phyloP scores from a whole-genome alignment of 345 rosid genomes.

The Euphorbia tirucalli region DNA sequence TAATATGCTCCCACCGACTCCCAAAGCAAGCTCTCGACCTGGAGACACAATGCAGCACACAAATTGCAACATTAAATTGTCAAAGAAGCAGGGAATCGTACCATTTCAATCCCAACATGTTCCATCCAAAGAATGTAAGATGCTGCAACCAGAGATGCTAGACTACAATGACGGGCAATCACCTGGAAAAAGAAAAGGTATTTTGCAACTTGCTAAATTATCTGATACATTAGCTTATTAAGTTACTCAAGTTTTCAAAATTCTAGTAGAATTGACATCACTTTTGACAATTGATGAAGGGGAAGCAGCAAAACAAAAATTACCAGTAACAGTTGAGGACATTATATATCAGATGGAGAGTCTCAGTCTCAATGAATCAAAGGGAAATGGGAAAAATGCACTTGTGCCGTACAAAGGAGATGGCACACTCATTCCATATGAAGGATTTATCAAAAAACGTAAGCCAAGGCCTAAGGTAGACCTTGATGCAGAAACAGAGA shows the following conservation, averaged over 20 bases:
- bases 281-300: constrained; percentile 33
- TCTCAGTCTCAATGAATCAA: constrained; percentile 42
- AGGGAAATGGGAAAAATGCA: constrained; percentile 45
- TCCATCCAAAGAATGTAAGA: constrained; percentile 27
- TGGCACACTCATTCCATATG: constrained; percentile 61
- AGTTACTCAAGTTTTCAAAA: constrained; percentile 10
- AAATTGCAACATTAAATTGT: constrained; percentile 17
- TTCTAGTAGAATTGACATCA: constrained; percentile 16
- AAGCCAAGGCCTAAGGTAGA: constrained; percentile 84
- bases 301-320: constrained; percentile 27
- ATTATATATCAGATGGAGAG: constrained; percentile 41
- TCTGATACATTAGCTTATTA: constrained; percentile 18
- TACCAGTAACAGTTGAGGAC: constrained; percentile 37
- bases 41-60: constrained; percentile 19
- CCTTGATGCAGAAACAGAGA: constrained; percentile 80
- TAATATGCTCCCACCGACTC: constrained; percentile 31
- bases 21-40: constrained; percentile 26
- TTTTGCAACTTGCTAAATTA: constrained; percentile 18
- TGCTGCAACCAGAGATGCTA: constrained; percentile 29
- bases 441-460: constrained; percentile 44
- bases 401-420: constrained; percentile 58
- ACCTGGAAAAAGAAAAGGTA: constrained; percentile 42
- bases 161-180: constrained; percentile 18
- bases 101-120: constrained; percentile 20
- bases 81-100: constrained; percentile 25